Evolutionary conservation across 2,329 filamentous ascomycete genomes (phyloP).

Genomic region (Colletotrichum paranaense): DNA sequence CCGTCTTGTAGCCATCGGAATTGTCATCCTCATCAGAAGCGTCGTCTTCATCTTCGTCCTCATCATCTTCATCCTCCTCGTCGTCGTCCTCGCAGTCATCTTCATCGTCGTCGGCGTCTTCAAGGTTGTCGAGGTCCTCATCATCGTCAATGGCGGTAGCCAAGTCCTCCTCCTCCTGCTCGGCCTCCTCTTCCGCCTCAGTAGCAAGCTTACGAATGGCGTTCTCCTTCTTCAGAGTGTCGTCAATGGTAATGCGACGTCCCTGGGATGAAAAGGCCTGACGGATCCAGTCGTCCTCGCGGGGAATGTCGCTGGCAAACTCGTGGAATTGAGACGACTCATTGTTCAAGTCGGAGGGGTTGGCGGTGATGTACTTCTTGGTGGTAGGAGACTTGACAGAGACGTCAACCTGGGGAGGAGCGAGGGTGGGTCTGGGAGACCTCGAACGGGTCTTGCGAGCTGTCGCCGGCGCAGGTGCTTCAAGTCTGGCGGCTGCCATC

Average conservation of each 20-base stretch:
- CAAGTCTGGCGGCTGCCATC: constrained; percentile 20
- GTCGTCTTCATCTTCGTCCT: constrained; percentile 61
- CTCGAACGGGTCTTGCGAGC: constrained; percentile 42
- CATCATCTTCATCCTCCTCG: constrained; percentile 63
- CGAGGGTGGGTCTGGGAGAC: constrained; percentile 38
- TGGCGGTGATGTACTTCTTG: constrained; percentile 62
- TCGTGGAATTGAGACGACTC: constrained; percentile 83
- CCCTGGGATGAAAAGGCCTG: constrained; percentile 73
- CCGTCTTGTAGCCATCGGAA: constrained; percentile 80
- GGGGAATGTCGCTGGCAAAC: constrained; percentile 84
- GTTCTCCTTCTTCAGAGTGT: constrained; percentile 91
- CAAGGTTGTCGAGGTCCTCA: constrained; percentile 60
- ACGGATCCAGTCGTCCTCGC: constrained; percentile 91
- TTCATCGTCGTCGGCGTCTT: constrained; percentile 62
- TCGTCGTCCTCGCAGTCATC: constrained; percentile 64
- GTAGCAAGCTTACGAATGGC: constrained; percentile 86
- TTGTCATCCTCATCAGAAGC: constrained; percentile 66
- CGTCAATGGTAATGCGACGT: constrained; percentile 84
- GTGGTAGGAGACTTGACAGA: constrained; percentile 51
- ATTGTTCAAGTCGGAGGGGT: constrained; percentile 60
- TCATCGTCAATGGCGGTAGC: constrained; percentile 54
- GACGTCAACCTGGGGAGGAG: constrained; percentile 50
- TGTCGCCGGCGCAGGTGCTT: constrained; percentile 34
- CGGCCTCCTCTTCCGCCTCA: constrained; percentile 91
- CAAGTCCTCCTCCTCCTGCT: constrained; percentile 77